Percentiles rank a stretch among this genome's conserved stretches.
These are phyloP conservation scores for Pneumocystis carinii DNA, from an alignment of 1,139 yeast genomes.

Conservation along the genomic window DNA sequence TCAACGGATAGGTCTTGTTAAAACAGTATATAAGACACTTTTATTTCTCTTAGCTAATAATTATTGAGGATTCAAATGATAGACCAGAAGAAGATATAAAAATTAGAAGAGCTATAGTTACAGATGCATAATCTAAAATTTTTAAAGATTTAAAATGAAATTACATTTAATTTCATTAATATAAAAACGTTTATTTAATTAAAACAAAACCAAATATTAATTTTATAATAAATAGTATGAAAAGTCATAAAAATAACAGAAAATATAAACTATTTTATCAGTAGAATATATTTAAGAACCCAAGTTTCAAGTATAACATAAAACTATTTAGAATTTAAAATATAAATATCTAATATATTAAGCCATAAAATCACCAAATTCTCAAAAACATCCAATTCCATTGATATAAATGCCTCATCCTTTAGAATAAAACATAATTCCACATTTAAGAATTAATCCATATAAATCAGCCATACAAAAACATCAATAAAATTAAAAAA, in stretches of 20 bases:
- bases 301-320: neutral
- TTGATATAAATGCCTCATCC: neutral
- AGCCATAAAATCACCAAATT: neutral
- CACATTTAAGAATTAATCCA: neutral
- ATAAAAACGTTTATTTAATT: neutral
- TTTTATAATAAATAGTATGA: too few relatives aligned
- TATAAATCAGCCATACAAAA: neutral
- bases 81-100: slow-evolving; percentile 25
- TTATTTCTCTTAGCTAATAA: neutral
- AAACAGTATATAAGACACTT: slow-evolving; percentile 18
- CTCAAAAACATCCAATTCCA: neutral
- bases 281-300: neutral
- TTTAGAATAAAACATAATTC: neutral
- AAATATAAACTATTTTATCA: too few relatives aligned
- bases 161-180: neutral
- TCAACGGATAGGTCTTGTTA: slow-evolving; percentile 37
- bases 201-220: too few relatives aligned
- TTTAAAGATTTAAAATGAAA: neutral
- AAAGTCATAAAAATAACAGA: too few relatives aligned
- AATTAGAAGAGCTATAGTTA: slow-evolving; percentile 8
- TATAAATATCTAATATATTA: neutral
- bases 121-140: neutral
- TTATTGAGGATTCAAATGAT: slow-evolving; percentile 23
- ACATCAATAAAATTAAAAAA: neutral
- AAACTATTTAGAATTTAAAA: neutral